These are phyloP conservation scores for Filobasidium floriforme DNA, from an alignment of 768 basidiomycete species.

Conservation along the genomic window DNA sequence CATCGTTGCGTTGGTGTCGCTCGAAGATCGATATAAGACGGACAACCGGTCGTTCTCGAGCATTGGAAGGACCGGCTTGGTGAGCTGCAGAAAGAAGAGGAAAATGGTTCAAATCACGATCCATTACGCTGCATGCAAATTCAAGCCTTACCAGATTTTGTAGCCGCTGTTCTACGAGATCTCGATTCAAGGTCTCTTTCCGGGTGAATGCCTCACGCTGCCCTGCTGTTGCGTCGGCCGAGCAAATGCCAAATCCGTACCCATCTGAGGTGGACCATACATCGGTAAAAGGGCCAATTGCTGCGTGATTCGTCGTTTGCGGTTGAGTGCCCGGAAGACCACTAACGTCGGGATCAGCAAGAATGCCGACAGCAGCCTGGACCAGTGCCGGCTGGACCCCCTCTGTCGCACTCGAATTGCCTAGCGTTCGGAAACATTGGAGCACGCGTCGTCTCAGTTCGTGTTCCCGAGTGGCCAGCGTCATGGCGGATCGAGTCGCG, in stretches of 20 bases:
- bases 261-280: conserved; percentile 84
- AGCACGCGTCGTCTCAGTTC: conserved; percentile 75
- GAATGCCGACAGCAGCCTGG: conserved; percentile 69
- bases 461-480: conserved; percentile 67
- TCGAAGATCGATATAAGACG: conserved; percentile 49
- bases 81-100: conserved; percentile 49
- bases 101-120: not conserved
- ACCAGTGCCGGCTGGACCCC: conserved; percentile 71
- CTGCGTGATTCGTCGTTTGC: conserved; percentile 69
- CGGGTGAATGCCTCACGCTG: conserved; percentile 8
- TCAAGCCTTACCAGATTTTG: conserved; percentile 59
- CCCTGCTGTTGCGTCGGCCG: not conserved
- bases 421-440: conserved; percentile 79
- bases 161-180: conserved; percentile 70
- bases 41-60: conserved; percentile 78
- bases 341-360: conserved; percentile 78
- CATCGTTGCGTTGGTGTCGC: not conserved
- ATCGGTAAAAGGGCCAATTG: conserved; percentile 70
- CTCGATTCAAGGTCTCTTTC: conserved; percentile 60
- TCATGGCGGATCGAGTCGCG: conserved; percentile 21
- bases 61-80: conserved; percentile 70
- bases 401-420: conserved; percentile 69
- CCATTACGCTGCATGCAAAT: not conserved
- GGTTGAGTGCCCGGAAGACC: conserved; percentile 59
- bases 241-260: conserved; percentile 81